phyloP scores from a whole-genome alignment of 106 monocot species.

The Alisma plantagoaquatica region DNA sequence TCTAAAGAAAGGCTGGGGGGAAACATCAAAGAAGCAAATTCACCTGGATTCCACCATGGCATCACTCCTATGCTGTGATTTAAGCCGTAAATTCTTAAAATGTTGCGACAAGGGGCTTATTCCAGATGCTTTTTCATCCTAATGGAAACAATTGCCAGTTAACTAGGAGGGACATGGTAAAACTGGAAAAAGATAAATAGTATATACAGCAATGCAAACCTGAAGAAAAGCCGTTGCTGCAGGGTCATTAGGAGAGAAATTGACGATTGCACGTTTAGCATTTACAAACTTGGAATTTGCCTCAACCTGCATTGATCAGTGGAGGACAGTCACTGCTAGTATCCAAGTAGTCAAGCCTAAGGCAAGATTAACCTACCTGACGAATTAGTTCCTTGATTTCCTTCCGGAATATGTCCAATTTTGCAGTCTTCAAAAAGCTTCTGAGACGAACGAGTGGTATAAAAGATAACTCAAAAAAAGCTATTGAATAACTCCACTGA shows the following conservation, averaged over 20 bases:
- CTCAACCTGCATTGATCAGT: constrained; percentile 54
- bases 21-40: background rate
- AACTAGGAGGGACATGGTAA: too few relatives aligned
- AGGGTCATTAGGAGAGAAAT: constrained; percentile 62
- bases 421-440: constrained; percentile 67
- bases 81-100: constrained; percentile 37
- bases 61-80: constrained; percentile 55
- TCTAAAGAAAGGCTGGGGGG: background rate
- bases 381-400: constrained; percentile 74
- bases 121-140: constrained; percentile 74
- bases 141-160: constrained; percentile 10
- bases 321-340: background rate
- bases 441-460: constrained; percentile 66
- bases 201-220: constrained; percentile 19
- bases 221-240: constrained; percentile 43
- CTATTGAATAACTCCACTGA: constrained; percentile 80
- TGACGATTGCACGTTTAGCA: constrained; percentile 34
- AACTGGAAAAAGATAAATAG: background rate
- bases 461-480: constrained; percentile 94
- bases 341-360: background rate
- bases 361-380: constrained; percentile 35
- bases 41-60: constrained; percentile 78
- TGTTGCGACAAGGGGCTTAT: constrained; percentile 61
- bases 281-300: constrained; percentile 52
- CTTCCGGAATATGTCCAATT: constrained; percentile 53